Conservation (phyloP, 2,329 filamentous ascomycete species). For the Amauroascus niger region DNA sequence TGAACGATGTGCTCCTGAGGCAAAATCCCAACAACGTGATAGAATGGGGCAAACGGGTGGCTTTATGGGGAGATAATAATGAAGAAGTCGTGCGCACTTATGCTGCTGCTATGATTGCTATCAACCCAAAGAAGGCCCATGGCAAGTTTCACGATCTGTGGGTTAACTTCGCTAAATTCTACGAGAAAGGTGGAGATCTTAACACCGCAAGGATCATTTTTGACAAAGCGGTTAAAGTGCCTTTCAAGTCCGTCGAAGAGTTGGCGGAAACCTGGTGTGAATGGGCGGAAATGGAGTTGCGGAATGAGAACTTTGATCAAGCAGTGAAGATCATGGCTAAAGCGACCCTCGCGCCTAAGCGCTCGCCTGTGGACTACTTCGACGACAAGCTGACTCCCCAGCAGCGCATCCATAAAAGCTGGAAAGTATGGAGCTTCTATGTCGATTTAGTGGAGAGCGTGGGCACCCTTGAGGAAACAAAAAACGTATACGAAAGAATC, state of each 20-base stretch:
- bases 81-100: constrained; percentile 87
- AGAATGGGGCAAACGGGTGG: constrained; percentile 97
- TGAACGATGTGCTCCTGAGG: constrained; percentile 89
- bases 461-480: constrained; percentile 79
- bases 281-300: constrained; percentile 96
- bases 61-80: constrained; percentile 88
- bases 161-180: constrained; percentile 95
- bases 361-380: constrained; percentile 98
- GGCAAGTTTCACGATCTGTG: constrained; percentile 92
- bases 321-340: constrained; percentile 95
- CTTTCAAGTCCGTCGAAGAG: constrained; percentile 94
- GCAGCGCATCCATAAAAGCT: constrained; percentile 95
- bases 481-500: constrained; percentile 90
- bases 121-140: constrained; percentile 86
- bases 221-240: constrained; percentile 96
- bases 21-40: constrained; percentile 94
- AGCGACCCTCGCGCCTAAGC: constrained; percentile 90
- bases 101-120: constrained; percentile 82
- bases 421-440: constrained; percentile 99
- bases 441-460: constrained; percentile 96
- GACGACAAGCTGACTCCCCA: constrained; percentile 90
- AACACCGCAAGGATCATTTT: constrained; percentile 82
- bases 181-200: constrained; percentile 78
- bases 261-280: constrained; percentile 98
- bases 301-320: constrained; percentile 90